A percentile compares a stretch with the other conserved stretches of the same genome.
Conservation (phyloP, 1,284 basidiomycete genomes). For the Ceratobasidium sp. region DNA sequence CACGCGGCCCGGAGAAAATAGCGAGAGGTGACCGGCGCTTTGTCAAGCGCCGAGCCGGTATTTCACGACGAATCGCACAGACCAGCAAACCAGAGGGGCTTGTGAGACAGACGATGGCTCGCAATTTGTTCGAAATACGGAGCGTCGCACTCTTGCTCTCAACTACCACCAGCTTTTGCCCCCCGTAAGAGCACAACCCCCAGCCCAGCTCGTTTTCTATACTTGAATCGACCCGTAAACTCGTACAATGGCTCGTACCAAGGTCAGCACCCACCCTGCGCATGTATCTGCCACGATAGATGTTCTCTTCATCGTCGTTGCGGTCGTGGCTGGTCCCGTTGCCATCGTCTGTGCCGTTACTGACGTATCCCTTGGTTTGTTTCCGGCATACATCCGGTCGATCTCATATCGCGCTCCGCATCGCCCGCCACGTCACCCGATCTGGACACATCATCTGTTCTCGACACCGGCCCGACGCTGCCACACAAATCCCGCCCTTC, state of each 20-base stretch:
- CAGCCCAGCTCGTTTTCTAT: conserved; percentile 20
- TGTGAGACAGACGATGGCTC: conserved; percentile 2
- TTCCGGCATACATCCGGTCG: conserved; percentile 29
- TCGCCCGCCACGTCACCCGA: conserved; percentile 5
- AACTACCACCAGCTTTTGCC: conserved; percentile 35
- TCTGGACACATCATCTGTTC: neutral
- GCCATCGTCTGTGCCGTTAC: conserved; percentile 34
- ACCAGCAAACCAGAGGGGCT: conserved; percentile 30
- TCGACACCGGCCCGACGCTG: conserved; percentile 16
- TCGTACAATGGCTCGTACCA: conserved; percentile 72
- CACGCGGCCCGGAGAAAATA: too few species aligned
- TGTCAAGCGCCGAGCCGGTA: conserved; percentile 28
- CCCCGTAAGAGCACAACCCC: conserved; percentile 17
- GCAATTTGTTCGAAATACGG: conserved; percentile 38
- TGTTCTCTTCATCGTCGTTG: conserved; percentile 50
- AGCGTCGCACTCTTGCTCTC: conserved; percentile 31
- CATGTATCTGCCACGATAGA: conserved; percentile 39
- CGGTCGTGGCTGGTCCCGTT: conserved; percentile 36
- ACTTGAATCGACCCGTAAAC: conserved; percentile 33
- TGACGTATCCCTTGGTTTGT: neutral
- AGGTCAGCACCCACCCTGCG: conserved; percentile 55
- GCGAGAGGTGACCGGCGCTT: conserved; percentile 23
- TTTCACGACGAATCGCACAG: conserved; percentile 27
- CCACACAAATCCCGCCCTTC: conserved; percentile 39
- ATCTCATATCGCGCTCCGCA: conserved; percentile 8